A percentile compares a stretch with the other conserved stretches of the same genome.
Evolutionary conservation across 208 protist genomes (phyloP).

Genomic region (Balamuthia mandrillaris): DNA sequence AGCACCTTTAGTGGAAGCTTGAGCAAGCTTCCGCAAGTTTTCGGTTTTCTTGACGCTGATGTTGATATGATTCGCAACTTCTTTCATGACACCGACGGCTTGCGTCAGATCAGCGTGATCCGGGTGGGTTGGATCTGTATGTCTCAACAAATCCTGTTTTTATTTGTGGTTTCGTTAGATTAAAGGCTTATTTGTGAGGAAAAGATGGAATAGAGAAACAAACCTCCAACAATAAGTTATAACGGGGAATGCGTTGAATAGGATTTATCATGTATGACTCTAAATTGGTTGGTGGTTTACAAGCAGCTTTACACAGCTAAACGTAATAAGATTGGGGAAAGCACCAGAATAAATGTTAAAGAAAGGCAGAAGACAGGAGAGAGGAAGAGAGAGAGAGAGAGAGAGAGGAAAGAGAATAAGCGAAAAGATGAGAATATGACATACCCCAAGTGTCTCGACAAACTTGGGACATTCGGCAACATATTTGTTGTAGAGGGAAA

Average conservation of each 20-base stretch:
- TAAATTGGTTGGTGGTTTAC: not conserved
- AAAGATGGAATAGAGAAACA: not conserved
- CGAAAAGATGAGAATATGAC: not conserved
- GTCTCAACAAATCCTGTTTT: not conserved
- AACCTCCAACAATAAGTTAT: not conserved
- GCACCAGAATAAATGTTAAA: too few relatives aligned
- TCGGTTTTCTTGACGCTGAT: not conserved
- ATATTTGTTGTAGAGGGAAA: not conserved
- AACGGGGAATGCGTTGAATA: not conserved
- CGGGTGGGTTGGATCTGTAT: not conserved
- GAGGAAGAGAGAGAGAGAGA: not conserved
- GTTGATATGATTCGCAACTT: not conserved
- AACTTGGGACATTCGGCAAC: not conserved
- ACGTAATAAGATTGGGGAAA: too few relatives aligned
- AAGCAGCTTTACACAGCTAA: not conserved
- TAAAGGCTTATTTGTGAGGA: not conserved
- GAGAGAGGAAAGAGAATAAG: not conserved
- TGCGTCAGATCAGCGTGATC: not conserved
- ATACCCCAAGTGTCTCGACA: not conserved
- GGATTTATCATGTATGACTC: not conserved
- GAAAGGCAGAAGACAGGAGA: not conserved
- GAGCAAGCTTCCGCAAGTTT: not conserved
- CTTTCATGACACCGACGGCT: not conserved
- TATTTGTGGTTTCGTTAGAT: not conserved
- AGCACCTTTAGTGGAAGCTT: not conserved